A percentile compares a stretch with the other conserved stretches of the same genome.
phyloP scores from a whole-genome alignment of 345 rosid species.

The Luvunga scandens region DNA sequence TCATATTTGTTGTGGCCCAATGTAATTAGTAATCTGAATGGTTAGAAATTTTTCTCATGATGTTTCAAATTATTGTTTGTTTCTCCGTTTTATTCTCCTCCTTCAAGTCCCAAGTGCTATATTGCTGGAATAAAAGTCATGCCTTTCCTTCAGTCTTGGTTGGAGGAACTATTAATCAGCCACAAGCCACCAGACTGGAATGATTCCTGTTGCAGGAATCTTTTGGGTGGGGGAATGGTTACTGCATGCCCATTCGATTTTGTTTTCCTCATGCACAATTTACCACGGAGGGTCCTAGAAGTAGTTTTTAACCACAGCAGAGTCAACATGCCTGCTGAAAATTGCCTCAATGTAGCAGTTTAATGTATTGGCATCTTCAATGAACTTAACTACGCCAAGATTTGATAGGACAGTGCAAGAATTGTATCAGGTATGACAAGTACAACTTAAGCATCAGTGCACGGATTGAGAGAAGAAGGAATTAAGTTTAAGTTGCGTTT shows the following conservation, averaged over 20 bases:
- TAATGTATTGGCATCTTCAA: not conserved
- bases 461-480: not conserved
- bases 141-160: not conserved
- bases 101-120: not conserved
- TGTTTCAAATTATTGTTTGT: not conserved
- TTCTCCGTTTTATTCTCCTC: not conserved
- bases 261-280: not conserved
- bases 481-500: not conserved
- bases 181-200: not conserved
- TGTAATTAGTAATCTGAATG: not conserved
- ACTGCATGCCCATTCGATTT: not conserved
- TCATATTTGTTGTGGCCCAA: not conserved
- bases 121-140: not conserved
- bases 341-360: not conserved
- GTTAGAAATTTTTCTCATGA: not conserved
- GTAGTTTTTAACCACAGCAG: not conserved
- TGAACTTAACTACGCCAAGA: not conserved
- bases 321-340: not conserved
- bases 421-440: not conserved
- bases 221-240: not conserved
- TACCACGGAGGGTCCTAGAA: not conserved
- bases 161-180: not conserved
- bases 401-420: not conserved
- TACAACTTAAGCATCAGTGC: not conserved
- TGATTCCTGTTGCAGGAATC: not conserved